Evolutionary conservation across 2,329 filamentous ascomycete genomes (phyloP).

Genomic region (Dothiorella sarmentorum): DNA sequence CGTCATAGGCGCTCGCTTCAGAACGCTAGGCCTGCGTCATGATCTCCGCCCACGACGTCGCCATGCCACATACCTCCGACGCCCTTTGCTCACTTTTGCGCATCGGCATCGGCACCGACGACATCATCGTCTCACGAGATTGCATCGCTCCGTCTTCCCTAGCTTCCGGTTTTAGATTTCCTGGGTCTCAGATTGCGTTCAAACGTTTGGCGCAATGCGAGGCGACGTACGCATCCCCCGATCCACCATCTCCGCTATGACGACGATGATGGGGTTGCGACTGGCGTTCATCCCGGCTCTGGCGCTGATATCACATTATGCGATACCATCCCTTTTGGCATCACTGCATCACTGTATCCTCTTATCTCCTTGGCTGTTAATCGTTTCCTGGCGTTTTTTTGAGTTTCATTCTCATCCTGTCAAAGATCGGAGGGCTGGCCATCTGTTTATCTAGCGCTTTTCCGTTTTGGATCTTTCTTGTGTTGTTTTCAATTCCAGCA

Average conservation of each 20-base stretch:
- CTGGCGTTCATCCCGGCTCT: not conserved
- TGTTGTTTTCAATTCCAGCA: conserved; percentile 2
- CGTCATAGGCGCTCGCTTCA: conserved; percentile 14
- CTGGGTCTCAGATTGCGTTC: not conserved
- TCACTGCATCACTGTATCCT: not conserved
- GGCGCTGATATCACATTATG: not conserved
- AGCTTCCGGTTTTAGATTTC: conserved; percentile 6
- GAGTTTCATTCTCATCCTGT: not conserved
- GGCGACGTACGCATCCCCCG: not conserved
- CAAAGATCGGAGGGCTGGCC: not conserved
- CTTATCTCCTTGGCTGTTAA: not conserved
- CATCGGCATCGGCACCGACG: not conserved
- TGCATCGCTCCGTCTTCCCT: conserved; percentile 1
- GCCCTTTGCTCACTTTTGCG: conserved; percentile 1
- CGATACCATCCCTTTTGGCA: not conserved
- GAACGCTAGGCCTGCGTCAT: conserved; percentile 14
- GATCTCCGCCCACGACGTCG: conserved; percentile 15
- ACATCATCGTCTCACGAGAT: conserved; percentile 12
- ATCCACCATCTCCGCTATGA: not conserved
- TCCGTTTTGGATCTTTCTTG: too few species aligned
- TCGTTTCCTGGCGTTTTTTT: not conserved
- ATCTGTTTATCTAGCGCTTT: not conserved
- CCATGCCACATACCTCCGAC: conserved; percentile 3
- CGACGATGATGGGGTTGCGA: not conserved
- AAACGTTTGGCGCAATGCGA: not conserved